Base-by-base conservation (phyloP, 148 eudicot genomes). In the Silene conica region DNA sequence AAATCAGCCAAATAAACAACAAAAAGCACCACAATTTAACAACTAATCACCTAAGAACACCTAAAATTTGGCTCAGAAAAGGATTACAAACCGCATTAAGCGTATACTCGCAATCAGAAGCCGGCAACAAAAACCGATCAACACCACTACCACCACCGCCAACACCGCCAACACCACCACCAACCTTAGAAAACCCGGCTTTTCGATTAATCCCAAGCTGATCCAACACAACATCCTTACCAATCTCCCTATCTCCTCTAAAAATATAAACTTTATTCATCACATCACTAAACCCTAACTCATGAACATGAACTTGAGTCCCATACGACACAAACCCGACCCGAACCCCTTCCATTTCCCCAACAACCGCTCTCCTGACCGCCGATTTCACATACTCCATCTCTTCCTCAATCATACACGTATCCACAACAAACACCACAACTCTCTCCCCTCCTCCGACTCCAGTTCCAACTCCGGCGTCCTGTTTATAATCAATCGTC, bases 271-370 rank as follows among this genome's bases (percentile, higher is more conserved):
- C 97, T 83, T 91, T 94, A 3, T 88, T 83, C 92, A 90, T 80
- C 26, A 76, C 26, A 28, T 89, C 98, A 4, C 82, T 73, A 73
- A 88, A 94, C 69, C 98, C 98, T 52, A 94, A 71, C 74, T 94
- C 98, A 73, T 94, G 96, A 10, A 94, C 98, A 82, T 94, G 96
- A n/a, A 94, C 98, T 77, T 91, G 98, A 0, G 96, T 94, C 52
- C 98, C 98, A 72, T 74, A 94, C 52, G 93, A 87, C 0, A 94
- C 65, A 50, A 94, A 88, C 69, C 98, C 98, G 3, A 94, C 97
- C 78, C 86, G 76, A 0, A 95, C 97, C 65, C 88, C 85, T 7
- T 91, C 98, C 0, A 88, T 86, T 3, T 91, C 98, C 0, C 41
- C 23, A 85, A 73, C 95, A 12, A 94, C 78, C 61, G 96, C 98